phyloP scores from a whole-genome alignment of 2,329 filamentous ascomycete genomes.

The Elsinoe australis region DNA sequence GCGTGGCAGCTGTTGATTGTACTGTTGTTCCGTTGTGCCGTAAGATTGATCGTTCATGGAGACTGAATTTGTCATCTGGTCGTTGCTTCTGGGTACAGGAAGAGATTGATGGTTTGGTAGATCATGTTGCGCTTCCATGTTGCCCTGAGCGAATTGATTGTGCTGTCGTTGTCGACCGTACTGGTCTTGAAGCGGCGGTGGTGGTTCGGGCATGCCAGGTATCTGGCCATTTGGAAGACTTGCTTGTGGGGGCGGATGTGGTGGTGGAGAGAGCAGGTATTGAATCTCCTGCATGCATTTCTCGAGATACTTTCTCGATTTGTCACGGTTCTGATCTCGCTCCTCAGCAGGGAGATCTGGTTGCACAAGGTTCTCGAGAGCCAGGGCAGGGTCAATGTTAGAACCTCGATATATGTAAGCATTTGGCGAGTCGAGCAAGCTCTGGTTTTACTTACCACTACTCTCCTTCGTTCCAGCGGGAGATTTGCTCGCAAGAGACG shows the following conservation, averaged over 20 bases:
- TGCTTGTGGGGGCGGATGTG: slow-evolving; percentile 49
- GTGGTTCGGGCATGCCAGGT: slow-evolving; percentile 40
- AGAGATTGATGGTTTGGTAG: slow-evolving; percentile 56
- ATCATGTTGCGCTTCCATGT: slow-evolving; percentile 31
- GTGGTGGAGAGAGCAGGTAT: slow-evolving; percentile 59
- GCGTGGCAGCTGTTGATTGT: slow-evolving; percentile 37
- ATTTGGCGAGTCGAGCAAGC: no score
- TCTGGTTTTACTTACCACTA: no score
- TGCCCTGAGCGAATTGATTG: slow-evolving; percentile 30
- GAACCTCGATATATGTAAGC: no score
- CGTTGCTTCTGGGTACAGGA: slow-evolving; percentile 23
- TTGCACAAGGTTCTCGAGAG: slow-evolving; percentile 28
- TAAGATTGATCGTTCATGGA: slow-evolving; percentile 27
- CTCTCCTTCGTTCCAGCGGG: no score
- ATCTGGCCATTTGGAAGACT: slow-evolving; percentile 27
- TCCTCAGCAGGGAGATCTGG: slow-evolving; percentile 43
- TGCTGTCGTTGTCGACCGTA: slow-evolving; percentile 52
- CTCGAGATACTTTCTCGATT: slow-evolving; percentile 54
- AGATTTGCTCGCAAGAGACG: no score
- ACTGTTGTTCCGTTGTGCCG: slow-evolving; percentile 39
- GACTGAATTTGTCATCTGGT: slow-evolving; percentile 28
- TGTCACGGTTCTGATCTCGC: slow-evolving; percentile 53
- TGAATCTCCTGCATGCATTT: slow-evolving; percentile 62
- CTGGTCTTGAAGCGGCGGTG: slow-evolving; percentile 44
- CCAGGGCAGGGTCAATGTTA: slow-evolving; percentile 14